Conservation (phyloP, 768 basidiomycete genomes). For the Lanmaoa rubissima region DNA sequence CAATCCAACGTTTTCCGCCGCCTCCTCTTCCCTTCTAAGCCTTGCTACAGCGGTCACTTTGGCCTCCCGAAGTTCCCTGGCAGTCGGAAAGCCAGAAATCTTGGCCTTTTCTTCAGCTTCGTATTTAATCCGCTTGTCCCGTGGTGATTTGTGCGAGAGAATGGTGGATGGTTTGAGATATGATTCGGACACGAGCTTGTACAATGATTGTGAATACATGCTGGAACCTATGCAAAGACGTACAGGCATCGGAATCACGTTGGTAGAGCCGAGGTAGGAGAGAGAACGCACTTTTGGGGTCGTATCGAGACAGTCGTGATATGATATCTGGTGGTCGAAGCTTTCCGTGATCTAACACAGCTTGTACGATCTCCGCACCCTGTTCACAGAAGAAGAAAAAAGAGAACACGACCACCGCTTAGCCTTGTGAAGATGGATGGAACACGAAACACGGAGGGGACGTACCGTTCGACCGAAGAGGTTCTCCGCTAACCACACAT, state of each 20-base stretch:
- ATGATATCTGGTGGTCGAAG: slow-evolving; percentile 73
- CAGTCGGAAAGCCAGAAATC: slow-evolving; percentile 73
- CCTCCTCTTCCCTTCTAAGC: slow-evolving; percentile 67
- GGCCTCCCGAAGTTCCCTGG: slow-evolving; percentile 73
- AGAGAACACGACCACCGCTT: neutral
- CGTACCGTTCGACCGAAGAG: slow-evolving; percentile 71
- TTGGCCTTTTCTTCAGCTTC: slow-evolving; percentile 76
- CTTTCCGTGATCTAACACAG: slow-evolving; percentile 84
- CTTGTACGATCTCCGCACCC: slow-evolving; percentile 75
- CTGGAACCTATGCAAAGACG: slow-evolving; percentile 26
- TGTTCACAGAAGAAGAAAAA: slow-evolving; percentile 27
- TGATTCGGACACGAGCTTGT: slow-evolving; percentile 65
- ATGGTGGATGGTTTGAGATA: slow-evolving; percentile 81
- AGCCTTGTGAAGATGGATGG: neutral
- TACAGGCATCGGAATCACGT: neutral
- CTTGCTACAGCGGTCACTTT: slow-evolving; percentile 64
- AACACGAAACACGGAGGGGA: neutral
- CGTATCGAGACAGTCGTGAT: slow-evolving; percentile 45
- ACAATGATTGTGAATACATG: slow-evolving; percentile 58
- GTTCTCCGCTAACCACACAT: slow-evolving; percentile 70
- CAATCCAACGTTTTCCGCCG: slow-evolving; percentile 69
- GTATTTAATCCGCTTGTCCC: slow-evolving; percentile 78
- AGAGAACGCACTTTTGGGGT: slow-evolving; percentile 53
- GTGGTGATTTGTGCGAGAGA: slow-evolving; percentile 75
- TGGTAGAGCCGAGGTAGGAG: slow-evolving; percentile 6